Evolutionary conservation across 345 rosid species (phyloP).

Genomic region (Viola odorata): DNA sequence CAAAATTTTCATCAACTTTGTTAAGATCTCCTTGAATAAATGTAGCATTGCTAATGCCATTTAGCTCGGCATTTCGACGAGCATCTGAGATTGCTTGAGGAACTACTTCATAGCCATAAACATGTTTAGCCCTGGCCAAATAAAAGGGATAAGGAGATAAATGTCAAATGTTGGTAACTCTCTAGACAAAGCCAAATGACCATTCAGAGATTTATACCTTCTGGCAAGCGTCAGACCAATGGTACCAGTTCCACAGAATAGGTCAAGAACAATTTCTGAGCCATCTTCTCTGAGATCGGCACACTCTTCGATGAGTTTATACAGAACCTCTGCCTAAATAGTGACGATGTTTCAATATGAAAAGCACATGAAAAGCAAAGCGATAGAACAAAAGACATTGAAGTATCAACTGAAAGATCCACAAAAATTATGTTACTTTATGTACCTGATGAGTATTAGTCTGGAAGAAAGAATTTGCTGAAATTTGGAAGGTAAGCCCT

Average conservation of each 20-base stretch:
- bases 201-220: constrained; percentile 37
- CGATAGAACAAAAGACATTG: background rate
- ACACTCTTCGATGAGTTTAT: constrained; percentile 75
- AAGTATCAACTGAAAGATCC: background rate
- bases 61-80: constrained; percentile 61
- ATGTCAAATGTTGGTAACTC: background rate
- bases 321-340: constrained; percentile 82
- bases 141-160: background rate
- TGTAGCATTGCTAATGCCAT: constrained; percentile 71
- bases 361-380: constrained; percentile 2
- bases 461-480: constrained; percentile 96
- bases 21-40: constrained; percentile 92
- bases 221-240: constrained; percentile 86
- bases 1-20: constrained; percentile 78
- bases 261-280: constrained; percentile 86
- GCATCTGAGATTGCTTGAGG: constrained; percentile 89
- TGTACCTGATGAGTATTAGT: constrained; percentile 85
- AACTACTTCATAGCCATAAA: constrained; percentile 91
- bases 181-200: constrained; percentile 5
- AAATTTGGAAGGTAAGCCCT: constrained; percentile 82
- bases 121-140: constrained; percentile 58
- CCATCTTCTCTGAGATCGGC: constrained; percentile 85
- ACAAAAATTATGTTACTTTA: background rate
- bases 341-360: constrained; percentile 10
- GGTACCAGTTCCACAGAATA: constrained; percentile 95